These are phyloP conservation scores for Cyathus striatus DNA, from an alignment of 768 basidiomycete genomes.

Conservation along the genomic window DNA sequence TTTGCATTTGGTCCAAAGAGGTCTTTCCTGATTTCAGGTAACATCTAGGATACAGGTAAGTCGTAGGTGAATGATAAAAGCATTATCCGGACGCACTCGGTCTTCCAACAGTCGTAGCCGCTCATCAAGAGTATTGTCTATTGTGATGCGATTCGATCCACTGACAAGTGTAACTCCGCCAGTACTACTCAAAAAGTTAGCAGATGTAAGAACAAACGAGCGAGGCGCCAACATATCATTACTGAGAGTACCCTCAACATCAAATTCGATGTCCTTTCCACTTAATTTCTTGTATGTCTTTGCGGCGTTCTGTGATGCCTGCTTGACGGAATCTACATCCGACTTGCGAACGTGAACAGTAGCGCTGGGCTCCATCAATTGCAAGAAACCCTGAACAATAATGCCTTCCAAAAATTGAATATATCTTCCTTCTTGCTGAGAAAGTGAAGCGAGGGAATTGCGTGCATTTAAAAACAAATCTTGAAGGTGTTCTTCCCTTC, in stretches of 20 bases:
- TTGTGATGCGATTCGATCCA: constrained; percentile 71
- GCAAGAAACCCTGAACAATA: constrained; percentile 82
- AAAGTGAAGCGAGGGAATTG: constrained; percentile 52
- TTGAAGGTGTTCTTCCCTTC: constrained; percentile 88
- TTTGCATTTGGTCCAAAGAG: constrained; percentile 89
- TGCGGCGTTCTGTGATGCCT: constrained; percentile 62
- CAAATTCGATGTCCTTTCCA: constrained; percentile 56
- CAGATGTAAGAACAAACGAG: background rate
- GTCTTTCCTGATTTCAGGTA: constrained; percentile 88
- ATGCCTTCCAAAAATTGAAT: constrained; percentile 77
- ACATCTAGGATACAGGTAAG: constrained; percentile 58
- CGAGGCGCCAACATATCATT: constrained; percentile 54
- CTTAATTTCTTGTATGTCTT: constrained; percentile 72
- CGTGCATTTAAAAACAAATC: constrained; percentile 80
- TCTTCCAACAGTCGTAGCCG: constrained; percentile 86
- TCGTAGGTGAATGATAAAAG: background rate
- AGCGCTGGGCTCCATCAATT: constrained; percentile 71
- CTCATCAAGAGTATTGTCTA: constrained; percentile 95
- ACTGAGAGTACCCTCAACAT: constrained; percentile 56
- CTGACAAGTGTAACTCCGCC: constrained; percentile 81
- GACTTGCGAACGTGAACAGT: constrained; percentile 62
- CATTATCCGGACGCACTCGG: constrained; percentile 51
- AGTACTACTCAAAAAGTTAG: constrained; percentile 42
- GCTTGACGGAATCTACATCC: constrained; percentile 56
- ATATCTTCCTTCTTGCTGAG: constrained; percentile 66